Percentiles rank a stretch among this genome's conserved stretches.
phyloP scores from a whole-genome alignment of 768 basidiomycete species.

The Tubosaeta sp. region DNA sequence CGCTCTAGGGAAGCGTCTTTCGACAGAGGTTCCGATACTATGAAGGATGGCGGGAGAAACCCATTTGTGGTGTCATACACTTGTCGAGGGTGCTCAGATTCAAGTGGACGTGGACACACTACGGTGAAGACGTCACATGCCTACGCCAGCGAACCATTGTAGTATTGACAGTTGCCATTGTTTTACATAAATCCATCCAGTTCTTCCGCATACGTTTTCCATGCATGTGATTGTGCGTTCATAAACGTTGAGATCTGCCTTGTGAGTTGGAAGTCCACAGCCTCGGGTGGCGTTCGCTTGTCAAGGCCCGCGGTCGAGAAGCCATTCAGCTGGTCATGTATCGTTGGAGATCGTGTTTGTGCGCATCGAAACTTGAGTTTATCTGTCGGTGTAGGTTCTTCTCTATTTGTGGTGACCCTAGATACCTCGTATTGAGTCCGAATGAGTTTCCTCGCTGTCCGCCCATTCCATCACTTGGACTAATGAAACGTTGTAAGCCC shows the following conservation, averaged over 20 bases:
- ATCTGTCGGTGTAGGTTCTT: too few species aligned
- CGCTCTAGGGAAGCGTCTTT: not conserved
- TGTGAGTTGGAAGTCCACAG: conserved; percentile 8
- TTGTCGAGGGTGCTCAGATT: conserved; percentile 23
- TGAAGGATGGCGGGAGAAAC: conserved; percentile 21
- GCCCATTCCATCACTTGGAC: too few species aligned
- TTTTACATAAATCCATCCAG: not conserved
- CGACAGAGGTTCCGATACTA: conserved; percentile 2
- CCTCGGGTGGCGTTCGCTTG: conserved; percentile 3
- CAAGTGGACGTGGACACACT: conserved; percentile 4
- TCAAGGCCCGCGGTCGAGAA: not conserved
- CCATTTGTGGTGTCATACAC: conserved; percentile 28
- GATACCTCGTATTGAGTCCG: too few species aligned
- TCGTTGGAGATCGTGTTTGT: too few species aligned
- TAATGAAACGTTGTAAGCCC: too few species aligned
- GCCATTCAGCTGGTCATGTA: not conserved
- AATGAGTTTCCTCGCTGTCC: too few species aligned
- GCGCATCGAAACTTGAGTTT: too few species aligned
- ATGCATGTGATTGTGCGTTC: conserved; percentile 6
- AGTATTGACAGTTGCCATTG: too few species aligned
- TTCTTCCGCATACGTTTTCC: too few species aligned
- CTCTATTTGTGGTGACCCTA: too few species aligned
- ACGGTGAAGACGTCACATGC: not conserved
- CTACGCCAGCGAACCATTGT: too few species aligned
- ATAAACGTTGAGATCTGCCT: not conserved